Evolutionary conservation across 129 eudicot genomes (phyloP), one percentile per base, ranked within the genome.

Genomic region (Pseudognaphalium luteoalbum): DNA sequence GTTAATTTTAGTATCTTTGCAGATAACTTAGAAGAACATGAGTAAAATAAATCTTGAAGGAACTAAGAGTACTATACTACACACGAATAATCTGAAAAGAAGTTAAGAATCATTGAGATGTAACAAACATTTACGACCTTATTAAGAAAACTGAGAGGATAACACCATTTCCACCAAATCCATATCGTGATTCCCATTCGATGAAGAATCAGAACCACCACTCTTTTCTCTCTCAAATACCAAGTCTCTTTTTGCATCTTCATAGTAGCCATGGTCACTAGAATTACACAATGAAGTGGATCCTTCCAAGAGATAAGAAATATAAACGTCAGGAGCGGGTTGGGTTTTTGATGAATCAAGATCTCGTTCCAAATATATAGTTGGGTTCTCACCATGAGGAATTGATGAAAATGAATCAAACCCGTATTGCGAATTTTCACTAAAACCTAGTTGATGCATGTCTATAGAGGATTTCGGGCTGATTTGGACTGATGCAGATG

Each of bases 161-260:
- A 79, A 74, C 54, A 88, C 80, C 90, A 88, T 83, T 83, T 88
- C 93, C 56, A 86, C 66, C 75, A 88, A 39, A 80, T 83, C 93
- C 88, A 88, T 81, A 70, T 88, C 93, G 70, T 79, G 76, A 44
- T 52, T 81, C 33, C 81, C 79, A 17, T 54, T 60, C 2, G 71
- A 35, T 28, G 71, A 70, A 42, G 58, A 72, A 64, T 61, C 76
- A 19, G 61, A 69, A 41, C 64, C 76, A n/a, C 34, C 76, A 33
- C 15, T 51, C 34, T 81, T 42, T 73, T 21, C 77, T 5, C 33
- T 51, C 70, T 78, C 58, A 63, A 76, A 30, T 21, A 60, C 30
- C 34, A 81, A 35, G 8, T 57, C 79, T 51, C 70, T 81, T 44
- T 68, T 66, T n/a, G 32, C 50, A 34, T 61, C 78, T 54, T 56